A percentile compares a stretch with the other conserved stretches of the same genome.
These are phyloP conservation scores for Fusarium coicis DNA, from an alignment of 2,329 filamentous ascomycete genomes.

Conservation along the genomic window DNA sequence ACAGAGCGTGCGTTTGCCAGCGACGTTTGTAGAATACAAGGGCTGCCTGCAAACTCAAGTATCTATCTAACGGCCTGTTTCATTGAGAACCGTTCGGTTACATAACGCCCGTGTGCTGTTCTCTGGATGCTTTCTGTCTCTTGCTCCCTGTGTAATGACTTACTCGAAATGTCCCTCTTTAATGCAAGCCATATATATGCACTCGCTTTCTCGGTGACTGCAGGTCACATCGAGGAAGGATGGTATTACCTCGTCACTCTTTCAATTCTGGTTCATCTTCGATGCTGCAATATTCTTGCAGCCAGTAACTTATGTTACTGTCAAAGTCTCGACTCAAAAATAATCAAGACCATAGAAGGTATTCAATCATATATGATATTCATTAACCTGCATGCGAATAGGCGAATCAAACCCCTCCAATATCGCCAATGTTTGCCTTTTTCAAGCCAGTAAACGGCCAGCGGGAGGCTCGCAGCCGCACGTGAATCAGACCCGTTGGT, in stretches of 20 bases:
- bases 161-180: not conserved
- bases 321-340: not conserved
- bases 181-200: not conserved
- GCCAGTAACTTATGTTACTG: not conserved
- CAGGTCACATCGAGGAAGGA: not conserved
- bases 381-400: not conserved
- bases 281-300: not conserved
- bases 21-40: not conserved
- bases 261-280: not conserved
- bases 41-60: not conserved
- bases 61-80: not conserved
- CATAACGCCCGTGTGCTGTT: not conserved
- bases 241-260: not conserved
- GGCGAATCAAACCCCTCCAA: not conserved
- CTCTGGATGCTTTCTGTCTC: not conserved
- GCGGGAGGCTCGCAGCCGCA: constrained; percentile 20
- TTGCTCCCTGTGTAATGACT: not conserved
- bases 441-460: not conserved
- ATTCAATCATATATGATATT: not conserved
- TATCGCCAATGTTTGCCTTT: not conserved
- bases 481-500: constrained; percentile 28
- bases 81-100: not conserved
- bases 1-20: not conserved
- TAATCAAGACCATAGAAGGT: not conserved
- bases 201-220: not conserved